Evolutionary conservation across 345 rosid genomes (phyloP).

Genomic region (Garcia nutans): DNA sequence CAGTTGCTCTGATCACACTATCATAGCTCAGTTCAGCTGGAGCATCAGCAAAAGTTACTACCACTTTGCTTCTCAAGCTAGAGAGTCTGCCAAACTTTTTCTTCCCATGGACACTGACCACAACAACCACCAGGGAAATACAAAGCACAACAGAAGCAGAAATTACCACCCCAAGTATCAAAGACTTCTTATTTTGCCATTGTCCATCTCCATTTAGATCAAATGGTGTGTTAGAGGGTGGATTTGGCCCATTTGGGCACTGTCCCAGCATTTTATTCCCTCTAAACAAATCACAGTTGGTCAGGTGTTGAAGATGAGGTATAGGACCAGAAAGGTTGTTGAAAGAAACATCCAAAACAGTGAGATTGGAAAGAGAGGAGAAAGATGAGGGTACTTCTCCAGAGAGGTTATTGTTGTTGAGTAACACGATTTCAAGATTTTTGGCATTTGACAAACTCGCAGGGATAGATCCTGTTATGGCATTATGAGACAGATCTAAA

Average conservation of each 20-base stretch:
- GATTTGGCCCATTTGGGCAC: slow-evolving; percentile 37
- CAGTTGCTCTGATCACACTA: slow-evolving; percentile 56
- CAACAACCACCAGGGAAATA: slow-evolving; percentile 22
- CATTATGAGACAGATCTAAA: slow-evolving; percentile 60
- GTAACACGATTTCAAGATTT: slow-evolving; percentile 54
- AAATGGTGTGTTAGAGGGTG: slow-evolving; percentile 16
- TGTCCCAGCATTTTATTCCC: slow-evolving; percentile 46
- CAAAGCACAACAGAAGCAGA: slow-evolving; percentile 38
- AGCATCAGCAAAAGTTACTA: slow-evolving; percentile 60
- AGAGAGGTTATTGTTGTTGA: slow-evolving; percentile 53
- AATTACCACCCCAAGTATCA: slow-evolving; percentile 33
- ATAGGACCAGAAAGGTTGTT: slow-evolving; percentile 67
- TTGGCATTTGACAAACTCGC: slow-evolving; percentile 39
- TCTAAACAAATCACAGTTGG: slow-evolving; percentile 37
- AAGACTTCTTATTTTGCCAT: slow-evolving; percentile 21
- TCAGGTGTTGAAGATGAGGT: slow-evolving; percentile 36
- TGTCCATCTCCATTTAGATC: slow-evolving; percentile 25
- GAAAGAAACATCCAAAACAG: slow-evolving; percentile 56
- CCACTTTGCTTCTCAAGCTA: slow-evolving; percentile 36
- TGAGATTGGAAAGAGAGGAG: slow-evolving; percentile 48
- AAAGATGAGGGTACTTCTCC: slow-evolving; percentile 57
- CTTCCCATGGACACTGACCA: slow-evolving; percentile 29
- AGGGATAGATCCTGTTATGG: slow-evolving; percentile 52
- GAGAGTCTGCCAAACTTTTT: slow-evolving; percentile 28
- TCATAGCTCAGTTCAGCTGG: slow-evolving; percentile 47